These are phyloP conservation scores for Trichosporon asahii DNA, from an alignment of 1,284 basidiomycete genomes.

Conservation along the genomic window DNA sequence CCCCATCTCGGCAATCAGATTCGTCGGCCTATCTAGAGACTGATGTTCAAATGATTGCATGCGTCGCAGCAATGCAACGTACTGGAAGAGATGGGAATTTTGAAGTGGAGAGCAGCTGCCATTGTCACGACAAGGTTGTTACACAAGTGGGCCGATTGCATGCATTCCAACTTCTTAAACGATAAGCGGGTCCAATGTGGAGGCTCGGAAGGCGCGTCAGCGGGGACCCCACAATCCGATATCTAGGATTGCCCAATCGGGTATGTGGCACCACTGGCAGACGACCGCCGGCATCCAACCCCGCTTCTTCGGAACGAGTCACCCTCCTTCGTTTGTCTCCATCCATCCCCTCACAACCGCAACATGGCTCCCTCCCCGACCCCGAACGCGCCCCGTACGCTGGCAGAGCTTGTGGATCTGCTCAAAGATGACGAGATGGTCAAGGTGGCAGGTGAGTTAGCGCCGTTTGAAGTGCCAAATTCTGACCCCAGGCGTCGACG, in stretches of 20 bases:
- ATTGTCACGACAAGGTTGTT: background rate
- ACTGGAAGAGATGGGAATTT: too few species aligned
- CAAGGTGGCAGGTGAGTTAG: constrained; percentile 72
- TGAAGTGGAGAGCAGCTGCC: background rate
- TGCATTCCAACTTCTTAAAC: background rate
- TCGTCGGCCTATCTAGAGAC: background rate
- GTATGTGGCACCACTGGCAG: background rate
- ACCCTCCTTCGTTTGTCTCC: background rate
- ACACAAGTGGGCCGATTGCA: background rate
- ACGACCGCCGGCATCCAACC: background rate
- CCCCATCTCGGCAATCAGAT: background rate
- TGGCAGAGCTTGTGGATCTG: constrained; percentile 60
- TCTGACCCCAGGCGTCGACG: constrained; percentile 51
- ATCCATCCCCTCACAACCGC: background rate
- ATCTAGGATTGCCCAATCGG: background rate
- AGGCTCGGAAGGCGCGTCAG: background rate
- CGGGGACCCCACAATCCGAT: background rate
- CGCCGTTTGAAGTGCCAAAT: background rate
- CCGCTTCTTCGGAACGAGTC: background rate
- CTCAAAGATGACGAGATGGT: constrained; percentile 73
- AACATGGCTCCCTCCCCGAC: constrained; percentile 52
- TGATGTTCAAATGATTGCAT: background rate
- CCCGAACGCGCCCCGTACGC: constrained; percentile 57
- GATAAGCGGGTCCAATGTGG: background rate
- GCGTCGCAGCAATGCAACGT: background rate